Percentiles rank a stretch among this genome's conserved stretches.
Conservation (phyloP, 768 basidiomycete genomes). For the Lanmaoa rubissima region DNA sequence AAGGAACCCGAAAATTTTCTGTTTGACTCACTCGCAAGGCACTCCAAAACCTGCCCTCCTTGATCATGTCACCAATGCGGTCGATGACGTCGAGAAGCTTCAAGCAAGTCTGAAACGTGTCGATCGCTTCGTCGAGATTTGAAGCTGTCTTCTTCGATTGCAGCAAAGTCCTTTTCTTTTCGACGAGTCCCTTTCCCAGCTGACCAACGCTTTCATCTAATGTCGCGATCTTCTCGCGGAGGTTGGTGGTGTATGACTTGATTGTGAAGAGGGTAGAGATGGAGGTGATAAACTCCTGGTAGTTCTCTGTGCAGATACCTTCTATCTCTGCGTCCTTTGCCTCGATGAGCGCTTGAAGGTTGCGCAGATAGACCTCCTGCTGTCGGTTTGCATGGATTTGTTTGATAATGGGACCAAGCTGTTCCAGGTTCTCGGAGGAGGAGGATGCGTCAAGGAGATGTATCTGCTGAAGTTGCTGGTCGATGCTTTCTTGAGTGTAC, state of each 20-base stretch:
- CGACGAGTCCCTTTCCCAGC: constrained; percentile 82
- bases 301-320: constrained; percentile 92
- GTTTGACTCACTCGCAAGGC: constrained; percentile 76
- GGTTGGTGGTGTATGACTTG: constrained; percentile 92
- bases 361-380: constrained; percentile 86
- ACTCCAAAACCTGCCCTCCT: constrained; percentile 94
- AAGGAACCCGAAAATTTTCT: constrained; percentile 19
- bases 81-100: constrained; percentile 91
- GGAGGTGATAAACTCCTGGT: constrained; percentile 96
- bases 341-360: constrained; percentile 82
- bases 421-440: constrained; percentile 91
- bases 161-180: constrained; percentile 89
- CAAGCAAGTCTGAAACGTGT: constrained; percentile 89
- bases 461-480: constrained; percentile 89
- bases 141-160: constrained; percentile 91
- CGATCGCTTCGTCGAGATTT: constrained; percentile 95
- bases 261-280: constrained; percentile 96
- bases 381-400: constrained; percentile 86
- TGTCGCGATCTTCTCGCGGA: constrained; percentile 87
- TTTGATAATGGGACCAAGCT: constrained; percentile 92
- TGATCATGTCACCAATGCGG: constrained; percentile 90
- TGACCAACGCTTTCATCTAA: constrained; percentile 87
- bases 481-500: constrained; percentile 81
- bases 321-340: constrained; percentile 97
- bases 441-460: constrained; percentile 86